Percentiles rank a stretch among this genome's conserved stretches.
phyloP scores from a whole-genome alignment of 164 flowering plant species.

The Vitis rotundifolia region DNA sequence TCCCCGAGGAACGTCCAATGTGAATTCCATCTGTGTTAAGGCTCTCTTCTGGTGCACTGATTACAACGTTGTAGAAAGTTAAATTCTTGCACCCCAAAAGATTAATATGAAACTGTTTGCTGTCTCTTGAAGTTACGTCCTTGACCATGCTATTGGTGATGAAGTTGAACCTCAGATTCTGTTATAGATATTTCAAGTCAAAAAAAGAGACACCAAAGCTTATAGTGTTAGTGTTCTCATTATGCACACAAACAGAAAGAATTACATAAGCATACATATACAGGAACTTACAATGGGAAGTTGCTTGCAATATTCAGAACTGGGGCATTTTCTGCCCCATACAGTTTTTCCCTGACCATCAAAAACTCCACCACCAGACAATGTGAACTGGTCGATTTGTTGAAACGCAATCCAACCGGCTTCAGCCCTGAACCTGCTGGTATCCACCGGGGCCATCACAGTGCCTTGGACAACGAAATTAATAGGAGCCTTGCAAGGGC shows the following conservation, averaged over 20 bases:
- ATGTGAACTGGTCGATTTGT: constrained; percentile 12
- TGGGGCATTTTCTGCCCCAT: constrained; percentile 18
- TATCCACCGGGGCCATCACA: no score
- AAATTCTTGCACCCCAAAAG: constrained; percentile 25
- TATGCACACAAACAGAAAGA: no score
- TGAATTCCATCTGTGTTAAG: constrained; percentile 56
- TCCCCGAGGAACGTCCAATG: constrained; percentile 25
- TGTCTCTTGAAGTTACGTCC: constrained; percentile 26
- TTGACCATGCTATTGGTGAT: constrained; percentile 21
- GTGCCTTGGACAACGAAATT: no score
- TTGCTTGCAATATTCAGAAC: constrained; percentile 1
- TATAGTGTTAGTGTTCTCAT: no score
- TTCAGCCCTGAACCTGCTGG: background rate
- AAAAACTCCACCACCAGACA: constrained; percentile 25
- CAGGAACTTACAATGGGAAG: constrained; percentile 6
- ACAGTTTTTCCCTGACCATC: constrained; percentile 23
- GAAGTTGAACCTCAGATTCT: constrained; percentile 35
- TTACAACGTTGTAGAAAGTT: constrained; percentile 11
- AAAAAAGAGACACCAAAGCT: no score
- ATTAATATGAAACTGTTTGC: constrained; percentile 19
- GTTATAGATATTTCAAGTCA: background rate
- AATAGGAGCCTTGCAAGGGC: constrained; percentile 10
- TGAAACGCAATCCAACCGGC: constrained; percentile 18
- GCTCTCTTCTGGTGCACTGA: constrained; percentile 31
- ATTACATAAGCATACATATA: no score